Conservation (phyloP, 2,329 filamentous ascomycete species). For the Cercospora sp. region DNA sequence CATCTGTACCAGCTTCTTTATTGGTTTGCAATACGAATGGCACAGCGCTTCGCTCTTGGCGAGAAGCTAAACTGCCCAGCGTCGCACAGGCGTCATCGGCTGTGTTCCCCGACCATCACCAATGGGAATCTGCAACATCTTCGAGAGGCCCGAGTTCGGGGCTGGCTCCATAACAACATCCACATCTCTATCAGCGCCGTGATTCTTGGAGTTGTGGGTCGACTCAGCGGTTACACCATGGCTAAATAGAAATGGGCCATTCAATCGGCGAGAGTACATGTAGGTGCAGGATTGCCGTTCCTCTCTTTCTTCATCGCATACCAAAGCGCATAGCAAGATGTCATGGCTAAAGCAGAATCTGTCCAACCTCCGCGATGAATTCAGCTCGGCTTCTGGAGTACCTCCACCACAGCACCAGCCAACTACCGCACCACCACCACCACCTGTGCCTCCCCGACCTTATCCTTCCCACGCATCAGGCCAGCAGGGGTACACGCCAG, state of each 20-base stretch:
- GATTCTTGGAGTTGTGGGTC: constrained; percentile 7
- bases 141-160: neutral
- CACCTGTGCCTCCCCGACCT: constrained; percentile 12
- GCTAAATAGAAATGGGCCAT: neutral
- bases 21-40: neutral
- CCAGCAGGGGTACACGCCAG: constrained; percentile 15
- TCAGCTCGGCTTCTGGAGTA: neutral
- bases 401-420: constrained; percentile 12
- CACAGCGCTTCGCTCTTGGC: neutral
- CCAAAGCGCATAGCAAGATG: constrained; percentile 5
- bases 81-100: neutral
- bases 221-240: constrained; percentile 9
- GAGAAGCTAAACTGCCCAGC: neutral
- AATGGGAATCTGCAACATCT: neutral
- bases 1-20: neutral
- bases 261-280: constrained; percentile 1
- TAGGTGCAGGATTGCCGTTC: neutral
- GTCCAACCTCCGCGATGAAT: constrained; percentile 13
- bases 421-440: constrained; percentile 1
- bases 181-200: neutral
- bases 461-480: neutral
- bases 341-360: constrained; percentile 18
- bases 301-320: neutral
- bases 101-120: neutral
- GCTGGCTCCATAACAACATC: neutral